Evolutionary conservation across 1,284 basidiomycete species (phyloP).

Genomic region (Gomphus bonarii): DNA sequence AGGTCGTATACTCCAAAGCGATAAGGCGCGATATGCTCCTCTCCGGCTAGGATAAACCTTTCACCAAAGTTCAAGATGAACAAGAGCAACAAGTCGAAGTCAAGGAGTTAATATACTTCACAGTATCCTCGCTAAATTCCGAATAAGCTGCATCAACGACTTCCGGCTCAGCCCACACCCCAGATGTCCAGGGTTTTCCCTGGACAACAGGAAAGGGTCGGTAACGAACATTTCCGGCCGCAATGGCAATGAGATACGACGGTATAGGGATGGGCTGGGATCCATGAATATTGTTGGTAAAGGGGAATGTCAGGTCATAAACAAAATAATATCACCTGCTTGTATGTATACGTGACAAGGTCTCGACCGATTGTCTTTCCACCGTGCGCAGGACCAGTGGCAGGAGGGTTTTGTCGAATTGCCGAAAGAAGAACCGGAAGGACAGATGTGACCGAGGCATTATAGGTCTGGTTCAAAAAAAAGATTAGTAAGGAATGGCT

Average conservation of each 20-base stretch:
- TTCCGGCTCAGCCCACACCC: constrained; percentile 86
- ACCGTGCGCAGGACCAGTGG: constrained; percentile 53
- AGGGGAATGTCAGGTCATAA: neutral
- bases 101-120: constrained; percentile 34
- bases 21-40: constrained; percentile 64
- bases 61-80: neutral
- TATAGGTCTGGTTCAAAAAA: constrained; percentile 49
- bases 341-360: constrained; percentile 52
- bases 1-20: constrained; percentile 87
- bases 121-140: constrained; percentile 84
- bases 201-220: constrained; percentile 48
- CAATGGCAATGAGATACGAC: constrained; percentile 82
- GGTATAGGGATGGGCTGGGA: constrained; percentile 73
- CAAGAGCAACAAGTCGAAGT: neutral
- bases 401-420: constrained; percentile 63
- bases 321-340: constrained; percentile 38
- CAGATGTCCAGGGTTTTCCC: constrained; percentile 67
- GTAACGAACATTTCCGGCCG: constrained; percentile 75
- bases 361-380: constrained; percentile 65
- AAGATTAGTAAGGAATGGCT: neutral
- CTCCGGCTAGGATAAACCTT: constrained; percentile 71
- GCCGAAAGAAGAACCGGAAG: constrained; percentile 83
- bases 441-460: constrained; percentile 61
- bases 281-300: neutral
- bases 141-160: constrained; percentile 71